phyloP scores from a whole-genome alignment of 768 basidiomycete genomes.

The Lactarius deliciosus region DNA sequence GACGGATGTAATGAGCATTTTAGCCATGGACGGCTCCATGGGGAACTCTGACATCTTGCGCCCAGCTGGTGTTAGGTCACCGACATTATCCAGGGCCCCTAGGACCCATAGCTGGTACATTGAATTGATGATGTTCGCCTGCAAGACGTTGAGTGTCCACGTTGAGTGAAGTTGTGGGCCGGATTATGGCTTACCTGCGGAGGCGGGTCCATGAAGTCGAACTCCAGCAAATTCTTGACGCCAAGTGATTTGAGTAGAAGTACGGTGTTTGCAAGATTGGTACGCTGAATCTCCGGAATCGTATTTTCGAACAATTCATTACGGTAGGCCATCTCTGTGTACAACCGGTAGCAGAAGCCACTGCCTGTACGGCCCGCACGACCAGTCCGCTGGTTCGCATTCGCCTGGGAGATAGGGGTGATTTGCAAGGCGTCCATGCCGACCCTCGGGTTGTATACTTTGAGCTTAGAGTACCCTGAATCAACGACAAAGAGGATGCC shows the following conservation, averaged over 20 bases:
- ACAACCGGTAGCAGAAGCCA: conserved; percentile 95
- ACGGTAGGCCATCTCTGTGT: conserved; percentile 94
- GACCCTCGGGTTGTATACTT: conserved; percentile 98
- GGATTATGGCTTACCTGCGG: conserved; percentile 64
- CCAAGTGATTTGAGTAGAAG: conserved; percentile 92
- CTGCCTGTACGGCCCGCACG: conserved; percentile 95
- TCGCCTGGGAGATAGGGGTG: conserved; percentile 98
- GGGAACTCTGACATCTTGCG: conserved; percentile 99
- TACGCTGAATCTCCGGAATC: conserved; percentile 98
- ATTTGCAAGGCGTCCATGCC: conserved; percentile 99
- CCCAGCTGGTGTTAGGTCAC: conserved; percentile 90
- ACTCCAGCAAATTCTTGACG: conserved; percentile 95
- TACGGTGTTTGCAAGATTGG: conserved; percentile 96
- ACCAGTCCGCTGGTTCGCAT: conserved; percentile 93
- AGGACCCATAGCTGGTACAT: conserved; percentile 99
- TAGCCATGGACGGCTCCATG: conserved; percentile 98
- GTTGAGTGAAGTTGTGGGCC: not conserved
- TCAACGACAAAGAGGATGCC: conserved; percentile 98
- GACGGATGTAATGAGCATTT: conserved; percentile 96
- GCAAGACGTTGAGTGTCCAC: conserved; percentile 15
- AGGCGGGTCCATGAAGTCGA: conserved; percentile 99
- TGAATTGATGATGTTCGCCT: conserved; percentile 97
- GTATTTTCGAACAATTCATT: conserved; percentile 96
- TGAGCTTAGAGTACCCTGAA: conserved; percentile 94
- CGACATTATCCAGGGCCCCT: conserved; percentile 94